Base-by-base conservation (phyloP, 768 basidiomycete species). In the Xerocomellus dryophilus region DNA sequence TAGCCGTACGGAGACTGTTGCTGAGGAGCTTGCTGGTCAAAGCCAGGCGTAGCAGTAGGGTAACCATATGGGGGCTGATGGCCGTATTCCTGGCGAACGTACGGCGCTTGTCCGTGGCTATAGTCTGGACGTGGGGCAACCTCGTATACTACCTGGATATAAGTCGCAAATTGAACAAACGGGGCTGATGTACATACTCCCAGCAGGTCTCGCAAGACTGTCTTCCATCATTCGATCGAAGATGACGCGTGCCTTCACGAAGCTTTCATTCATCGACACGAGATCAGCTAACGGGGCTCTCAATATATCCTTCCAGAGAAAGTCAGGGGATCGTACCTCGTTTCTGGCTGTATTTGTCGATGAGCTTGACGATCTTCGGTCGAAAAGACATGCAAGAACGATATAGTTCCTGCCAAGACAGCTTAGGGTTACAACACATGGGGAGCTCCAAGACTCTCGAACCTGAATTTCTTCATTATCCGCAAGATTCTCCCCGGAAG, bases 301-400 rank as follows among this genome's bases (percentile, higher is more conserved):
- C 50, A 51, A 39, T 17, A 36, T 7, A 42, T 44, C 20, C 40
- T 39, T 49, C 25, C 23, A 31, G 25, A 4, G 44, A 50, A 35
- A 1, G 45, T 58, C 42, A 49, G 48, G 17, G 18, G 32, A 31
- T 29, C 71, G 49, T 50, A 82, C 78, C 81, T 72, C 93, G 79
- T 74, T 98, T 97, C 76, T 96, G 93, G 62, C 88, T 93, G 66
- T 98, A 98, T 75, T 94, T 97, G 68, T 97, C 93, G 58, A 98
- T 97, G 50, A 98, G 73, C 65, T 94, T 93, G 57, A 97, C 94
- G 58, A 98, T 96, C 78, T 93, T 95, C 7, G 94, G 94, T 42
- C 95, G 80, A 38, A 97, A 72, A 4, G 86, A 80, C 86, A 98
- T 94, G 63, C 88, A 87, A 21, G 85, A 83, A 40, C 93, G 83